Conservation (phyloP, 2,329 filamentous ascomycete genomes). For the Aspergillus cejpii region DNA sequence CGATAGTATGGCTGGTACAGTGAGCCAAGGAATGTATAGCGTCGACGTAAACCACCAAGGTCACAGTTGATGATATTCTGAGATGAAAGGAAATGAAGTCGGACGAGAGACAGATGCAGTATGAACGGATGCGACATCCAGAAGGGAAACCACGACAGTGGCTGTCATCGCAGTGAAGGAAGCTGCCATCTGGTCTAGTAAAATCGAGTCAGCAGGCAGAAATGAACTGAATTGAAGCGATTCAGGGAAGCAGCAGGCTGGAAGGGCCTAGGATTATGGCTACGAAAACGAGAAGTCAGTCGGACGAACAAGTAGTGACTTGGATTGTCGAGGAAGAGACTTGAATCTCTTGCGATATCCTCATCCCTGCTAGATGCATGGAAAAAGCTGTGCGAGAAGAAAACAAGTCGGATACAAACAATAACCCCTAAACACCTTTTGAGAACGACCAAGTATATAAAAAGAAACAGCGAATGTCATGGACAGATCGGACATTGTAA, state of each 20-base stretch:
- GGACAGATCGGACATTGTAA: conserved; percentile 6
- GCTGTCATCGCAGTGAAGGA: neutral
- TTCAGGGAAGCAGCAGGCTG: no score
- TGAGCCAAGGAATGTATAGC: neutral
- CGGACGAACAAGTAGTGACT: neutral
- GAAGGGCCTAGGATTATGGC: no score
- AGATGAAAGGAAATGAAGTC: neutral
- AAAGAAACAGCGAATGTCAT: conserved; percentile 4
- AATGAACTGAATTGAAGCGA: no score
- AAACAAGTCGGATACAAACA: conserved; percentile 35
- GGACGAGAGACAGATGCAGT: neutral
- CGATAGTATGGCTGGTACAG: neutral
- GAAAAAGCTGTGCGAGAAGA: conserved; percentile 24
- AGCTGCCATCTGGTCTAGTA: neutral
- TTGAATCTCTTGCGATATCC: conserved; percentile 28
- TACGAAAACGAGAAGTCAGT: no score
- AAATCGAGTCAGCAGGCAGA: no score
- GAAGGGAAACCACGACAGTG: neutral
- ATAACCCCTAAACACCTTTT: conserved; percentile 22
- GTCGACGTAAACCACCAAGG: neutral
- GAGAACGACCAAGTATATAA: conserved; percentile 15
- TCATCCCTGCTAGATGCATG: conserved; percentile 28
- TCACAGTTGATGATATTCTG: neutral
- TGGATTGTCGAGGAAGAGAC: conserved; percentile 8
- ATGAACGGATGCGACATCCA: no score